Base-by-base conservation (phyloP, 1,284 basidiomycete genomes). In the Singerocomus rubriflavus region DNA sequence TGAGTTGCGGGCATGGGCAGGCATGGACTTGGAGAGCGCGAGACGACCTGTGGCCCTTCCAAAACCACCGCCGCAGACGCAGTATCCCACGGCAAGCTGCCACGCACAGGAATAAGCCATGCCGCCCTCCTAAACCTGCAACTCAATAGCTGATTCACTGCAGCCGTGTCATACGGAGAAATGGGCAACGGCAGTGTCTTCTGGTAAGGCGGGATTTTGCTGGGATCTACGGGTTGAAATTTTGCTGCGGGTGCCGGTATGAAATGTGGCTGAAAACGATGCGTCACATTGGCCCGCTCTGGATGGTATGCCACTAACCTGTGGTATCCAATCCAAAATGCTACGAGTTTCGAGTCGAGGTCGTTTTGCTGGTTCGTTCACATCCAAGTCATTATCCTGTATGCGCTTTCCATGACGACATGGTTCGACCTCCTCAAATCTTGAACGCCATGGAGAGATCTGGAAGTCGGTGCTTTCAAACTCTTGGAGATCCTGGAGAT, bases 81-180 rank as follows among this genome's bases (percentile, higher is more conserved):
- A 17, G 63, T 67, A 6, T 67, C 60, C 79, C 80, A 86, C 10
- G 79, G 79, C 30, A 78, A 60, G 11, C 42, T 61, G 10, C 84
- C 84, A 11, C 81, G 77, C 7, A 85, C 61, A 32, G 84, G 84
- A 34, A 87, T 71, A n/a, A 85, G 60, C 84, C 84, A 87, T 4
- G 79, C 75, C 43, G 67, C 67, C 43, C 82, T 75, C 43, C 70
- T 59, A 59, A 70, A 78, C 14, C 62, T 65, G 17, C 65, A 63
- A 21, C 45, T 46, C 5, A 64, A 64, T 52, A 56, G 57, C 8
- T 48, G 64, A 50, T 53, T 63, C 13, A 69, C 52, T 33, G 60
- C 63, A 38, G 65, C 61, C 6, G 57, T 42, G 4, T 67, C 70
- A 53, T 79, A 71, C 3, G 82, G 80, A 14, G 70, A 44, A 36